These are phyloP conservation scores for Acacia melanoxylon DNA, from an alignment of 306 rosid genomes.

Conservation along the genomic window DNA sequence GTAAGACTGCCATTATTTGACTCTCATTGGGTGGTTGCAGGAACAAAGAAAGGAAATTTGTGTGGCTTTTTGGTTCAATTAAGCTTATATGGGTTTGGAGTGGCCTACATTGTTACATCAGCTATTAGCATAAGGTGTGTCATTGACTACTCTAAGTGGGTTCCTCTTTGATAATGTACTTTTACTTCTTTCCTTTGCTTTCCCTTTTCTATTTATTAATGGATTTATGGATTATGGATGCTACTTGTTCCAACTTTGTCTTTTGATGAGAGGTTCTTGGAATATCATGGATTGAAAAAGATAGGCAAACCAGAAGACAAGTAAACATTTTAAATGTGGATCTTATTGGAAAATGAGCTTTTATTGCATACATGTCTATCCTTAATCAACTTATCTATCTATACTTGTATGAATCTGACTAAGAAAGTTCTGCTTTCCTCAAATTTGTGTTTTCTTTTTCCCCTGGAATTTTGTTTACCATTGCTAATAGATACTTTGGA, in stretches of 20 bases:
- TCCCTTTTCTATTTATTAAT: background rate
- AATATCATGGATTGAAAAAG: background rate
- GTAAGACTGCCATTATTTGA: background rate
- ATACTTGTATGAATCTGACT: background rate
- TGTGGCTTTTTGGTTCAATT: conserved; percentile 42
- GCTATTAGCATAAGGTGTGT: conserved; percentile 56
- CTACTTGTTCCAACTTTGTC: conserved; percentile 9
- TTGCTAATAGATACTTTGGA: conserved; percentile 2
- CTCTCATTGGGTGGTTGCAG: conserved; percentile 35
- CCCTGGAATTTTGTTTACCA: conserved; percentile 13
- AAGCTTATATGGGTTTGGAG: conserved; percentile 58
- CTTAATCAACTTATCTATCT: background rate
- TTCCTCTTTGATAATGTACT: background rate
- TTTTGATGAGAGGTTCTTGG: background rate
- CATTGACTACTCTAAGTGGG: background rate
- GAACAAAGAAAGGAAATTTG: conserved; percentile 32
- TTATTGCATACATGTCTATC: background rate
- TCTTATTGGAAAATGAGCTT: background rate
- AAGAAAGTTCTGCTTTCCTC: background rate
- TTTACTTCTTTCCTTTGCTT: background rate
- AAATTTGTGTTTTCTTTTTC: background rate
- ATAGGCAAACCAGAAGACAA: background rate
- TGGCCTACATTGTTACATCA: conserved; percentile 58
- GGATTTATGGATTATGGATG: background rate
- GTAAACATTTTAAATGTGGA: background rate